These are phyloP conservation scores for Balakata baccata DNA, from an alignment of 345 rosid genomes.

Conservation along the genomic window DNA sequence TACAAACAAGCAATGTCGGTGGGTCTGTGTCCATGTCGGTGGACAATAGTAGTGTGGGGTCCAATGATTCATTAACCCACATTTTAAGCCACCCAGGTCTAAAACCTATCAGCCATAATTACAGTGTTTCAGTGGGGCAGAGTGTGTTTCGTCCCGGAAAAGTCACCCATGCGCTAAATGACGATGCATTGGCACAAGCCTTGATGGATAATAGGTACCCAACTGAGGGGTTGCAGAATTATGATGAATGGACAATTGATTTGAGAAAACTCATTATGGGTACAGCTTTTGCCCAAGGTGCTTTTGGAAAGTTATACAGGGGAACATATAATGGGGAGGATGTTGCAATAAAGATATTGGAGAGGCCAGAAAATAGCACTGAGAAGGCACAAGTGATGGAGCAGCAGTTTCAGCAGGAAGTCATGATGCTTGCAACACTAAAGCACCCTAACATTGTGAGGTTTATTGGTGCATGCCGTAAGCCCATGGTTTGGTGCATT, in stretches of 20 bases:
- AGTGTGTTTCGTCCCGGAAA: slow-evolving; percentile 57
- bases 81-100: slow-evolving; percentile 60
- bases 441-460: slow-evolving; percentile 32
- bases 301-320: slow-evolving; percentile 61
- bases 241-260: slow-evolving; percentile 65
- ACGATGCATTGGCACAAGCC: slow-evolving; percentile 58
- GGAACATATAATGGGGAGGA: slow-evolving; percentile 32
- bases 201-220: slow-evolving; percentile 55
- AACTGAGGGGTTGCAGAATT: slow-evolving; percentile 47
- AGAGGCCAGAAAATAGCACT: slow-evolving; percentile 28
- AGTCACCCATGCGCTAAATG: slow-evolving; percentile 50
- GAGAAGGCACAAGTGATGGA: slow-evolving; percentile 30
- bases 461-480: slow-evolving; percentile 28
- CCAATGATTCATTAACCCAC: slow-evolving; percentile 63
- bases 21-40: slow-evolving; percentile 64
- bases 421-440: slow-evolving; percentile 32
- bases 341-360: slow-evolving; percentile 31
- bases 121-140: slow-evolving; percentile 49
- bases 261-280: slow-evolving; percentile 63
- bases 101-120: slow-evolving; percentile 40
- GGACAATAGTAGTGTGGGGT: slow-evolving; percentile 67
- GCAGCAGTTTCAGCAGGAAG: slow-evolving; percentile 35
- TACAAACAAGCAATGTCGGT: slow-evolving; percentile 56
- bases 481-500: slow-evolving; percentile 35
- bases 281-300: slow-evolving; percentile 71